Evolutionary conservation across 306 rosid species (phyloP), one percentile per base, ranked within the genome.

Genomic region (Dalbergia cochinchinensis): DNA sequence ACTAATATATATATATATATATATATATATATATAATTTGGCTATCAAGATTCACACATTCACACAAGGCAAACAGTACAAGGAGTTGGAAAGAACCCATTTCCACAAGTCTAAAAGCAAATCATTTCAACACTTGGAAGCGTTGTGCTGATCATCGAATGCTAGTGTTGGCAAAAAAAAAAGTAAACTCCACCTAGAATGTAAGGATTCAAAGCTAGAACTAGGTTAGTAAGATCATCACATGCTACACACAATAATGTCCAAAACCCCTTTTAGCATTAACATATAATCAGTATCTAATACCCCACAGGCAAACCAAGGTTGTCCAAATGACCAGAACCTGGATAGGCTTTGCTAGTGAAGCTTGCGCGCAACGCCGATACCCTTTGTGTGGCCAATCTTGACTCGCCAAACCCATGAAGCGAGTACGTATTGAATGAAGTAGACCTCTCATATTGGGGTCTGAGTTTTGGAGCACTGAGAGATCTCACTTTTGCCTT

Each of bases 381-480:
- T 15, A 76, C 34, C 83, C 79, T 81, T 63, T 82, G 93, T 7
- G 82, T 48, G 50, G 64, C 75, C 19, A 80, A 66, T 61, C 76
- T 82, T 2, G 86, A 50, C 35, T 80, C 89, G 1, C 84, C 84
- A 62, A 14, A 71, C 19, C 87, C 83, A 45, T 79, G 73, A 44
- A 62, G 58, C 4, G 88, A 73, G 68, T 72, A 66, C 51, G 91
- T 82, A 41, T 87, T 91, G 1, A 89, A 58, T 2, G 96, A 94
- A 64, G 82, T 58, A 26, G 89, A 88, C 63, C 98, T 85, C 82
- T 90, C 94, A 35, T 87, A 89, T 0, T 84, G 85, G 2, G 90
- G 88, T 78, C 96, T 87, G 79, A 90, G 98, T 86, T 80, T 90
- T 2, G 97, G 98, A 50, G 88, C 98, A 68, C 98, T 94, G 0